phyloP scores from a whole-genome alignment of 768 basidiomycete genomes.

The Myochromella boudieri region DNA sequence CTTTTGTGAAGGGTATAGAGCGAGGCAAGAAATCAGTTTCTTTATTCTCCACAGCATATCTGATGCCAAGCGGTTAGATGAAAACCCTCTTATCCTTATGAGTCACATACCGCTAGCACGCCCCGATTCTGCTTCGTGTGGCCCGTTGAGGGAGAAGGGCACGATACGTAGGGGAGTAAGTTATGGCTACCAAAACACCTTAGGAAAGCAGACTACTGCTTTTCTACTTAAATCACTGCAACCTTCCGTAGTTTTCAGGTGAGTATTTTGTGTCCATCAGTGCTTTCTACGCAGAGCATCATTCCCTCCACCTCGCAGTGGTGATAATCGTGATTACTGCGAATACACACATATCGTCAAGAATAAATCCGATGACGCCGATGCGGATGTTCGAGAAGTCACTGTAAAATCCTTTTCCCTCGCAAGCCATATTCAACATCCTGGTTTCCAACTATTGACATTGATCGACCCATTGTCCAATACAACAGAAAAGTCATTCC shows the following conservation, averaged over 20 bases:
- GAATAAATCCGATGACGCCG: constrained; percentile 18
- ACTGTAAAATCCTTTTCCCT: constrained; percentile 89
- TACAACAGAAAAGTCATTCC: constrained; percentile 41
- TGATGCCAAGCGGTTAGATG: constrained; percentile 20
- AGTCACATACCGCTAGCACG: constrained; percentile 86
- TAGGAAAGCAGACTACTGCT: constrained; percentile 75
- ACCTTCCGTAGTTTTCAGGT: constrained; percentile 76
- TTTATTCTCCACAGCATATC: too few species aligned
- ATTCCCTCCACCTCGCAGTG: constrained; percentile 39
- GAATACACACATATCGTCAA: constrained; percentile 57
- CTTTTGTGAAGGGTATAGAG: constrained; percentile 53
- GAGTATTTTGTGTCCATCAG: constrained; percentile 13
- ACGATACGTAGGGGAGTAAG: constrained; percentile 76
- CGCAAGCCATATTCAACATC: constrained; percentile 65
- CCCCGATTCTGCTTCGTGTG: constrained; percentile 73
- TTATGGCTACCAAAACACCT: constrained; percentile 77
- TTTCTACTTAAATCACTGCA: constrained; percentile 70
- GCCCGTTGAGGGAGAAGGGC: constrained; percentile 71
- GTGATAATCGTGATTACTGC: constrained; percentile 92
- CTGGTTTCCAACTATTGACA: constrained; percentile 87
- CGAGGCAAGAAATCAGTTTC: constrained; percentile 33
- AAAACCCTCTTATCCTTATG: constrained; percentile 63
- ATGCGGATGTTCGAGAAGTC: constrained; percentile 60
- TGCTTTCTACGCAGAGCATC: not conserved
- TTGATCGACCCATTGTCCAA: constrained; percentile 39